A percentile compares a stretch with the other conserved stretches of the same genome.
These are phyloP conservation scores for Quercus tomentella DNA, from an alignment of 331 rosid species.

Conservation along the genomic window DNA sequence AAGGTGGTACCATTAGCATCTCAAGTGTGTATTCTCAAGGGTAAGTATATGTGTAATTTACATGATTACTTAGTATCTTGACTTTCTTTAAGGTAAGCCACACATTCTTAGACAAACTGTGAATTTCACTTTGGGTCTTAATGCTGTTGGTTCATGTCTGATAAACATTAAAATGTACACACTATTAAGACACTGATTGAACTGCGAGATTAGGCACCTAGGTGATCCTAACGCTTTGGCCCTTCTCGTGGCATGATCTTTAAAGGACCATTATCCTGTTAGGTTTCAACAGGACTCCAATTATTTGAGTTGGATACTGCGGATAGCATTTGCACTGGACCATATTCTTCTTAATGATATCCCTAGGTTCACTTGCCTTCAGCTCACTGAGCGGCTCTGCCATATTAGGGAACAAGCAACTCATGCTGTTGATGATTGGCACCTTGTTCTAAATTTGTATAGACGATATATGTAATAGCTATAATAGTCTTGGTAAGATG, in stretches of 20 bases:
- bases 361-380: not conserved
- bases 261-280: not conserved
- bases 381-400: not conserved
- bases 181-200: not conserved
- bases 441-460: not conserved
- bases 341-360: not conserved
- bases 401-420: not conserved
- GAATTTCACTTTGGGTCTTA: not conserved
- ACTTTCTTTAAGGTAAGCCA: not conserved
- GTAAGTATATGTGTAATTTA: conserved; percentile 41
- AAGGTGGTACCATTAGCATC: conserved; percentile 86
- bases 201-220: not conserved
- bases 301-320: conserved; percentile 1
- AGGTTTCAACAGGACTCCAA: not conserved
- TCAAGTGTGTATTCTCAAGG: conserved; percentile 88
- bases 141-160: not conserved
- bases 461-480: not conserved
- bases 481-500: not conserved
- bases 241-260: conserved; percentile 3
- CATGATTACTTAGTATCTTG: not conserved
- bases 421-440: not conserved
- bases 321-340: not conserved
- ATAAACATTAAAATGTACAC: not conserved
- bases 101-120: not conserved
- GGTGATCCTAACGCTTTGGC: not conserved